These are phyloP conservation scores for Claviceps sorghi DNA, from an alignment of 2,329 filamentous ascomycete genomes.

Conservation along the genomic window DNA sequence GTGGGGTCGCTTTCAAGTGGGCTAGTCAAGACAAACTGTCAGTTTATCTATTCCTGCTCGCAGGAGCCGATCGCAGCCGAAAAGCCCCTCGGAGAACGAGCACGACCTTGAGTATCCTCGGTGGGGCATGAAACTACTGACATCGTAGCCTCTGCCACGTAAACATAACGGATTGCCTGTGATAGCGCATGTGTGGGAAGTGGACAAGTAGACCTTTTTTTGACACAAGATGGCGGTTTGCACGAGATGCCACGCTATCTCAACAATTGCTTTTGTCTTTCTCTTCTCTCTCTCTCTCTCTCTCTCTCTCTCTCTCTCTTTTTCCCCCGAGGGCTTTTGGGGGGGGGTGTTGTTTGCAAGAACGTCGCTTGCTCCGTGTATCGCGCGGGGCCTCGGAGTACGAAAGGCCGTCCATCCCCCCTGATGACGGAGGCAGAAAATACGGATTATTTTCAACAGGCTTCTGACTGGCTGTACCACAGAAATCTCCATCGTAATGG, in stretches of 20 bases:
- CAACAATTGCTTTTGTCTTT: too few relatives aligned
- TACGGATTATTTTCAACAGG: constrained; percentile 13
- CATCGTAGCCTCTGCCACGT: not conserved
- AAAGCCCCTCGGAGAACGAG: constrained; percentile 3
- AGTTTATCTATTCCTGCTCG: not conserved
- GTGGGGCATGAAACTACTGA: not conserved
- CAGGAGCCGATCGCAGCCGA: constrained; percentile 7
- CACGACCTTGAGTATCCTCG: not conserved
- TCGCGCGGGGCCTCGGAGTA: constrained; percentile 3
- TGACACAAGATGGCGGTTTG: too few relatives aligned
- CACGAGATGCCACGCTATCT: too few relatives aligned
- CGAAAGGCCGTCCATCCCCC: constrained; percentile 1
- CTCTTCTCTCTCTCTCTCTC: too few relatives aligned
- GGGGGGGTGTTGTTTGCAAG: too few relatives aligned
- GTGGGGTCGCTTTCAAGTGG: not conserved
- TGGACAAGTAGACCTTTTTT: too few relatives aligned
- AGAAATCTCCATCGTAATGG: not conserved
- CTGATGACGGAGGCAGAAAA: not conserved
- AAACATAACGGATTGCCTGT: not conserved
- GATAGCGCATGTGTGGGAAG: not conserved
- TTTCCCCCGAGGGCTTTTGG: not conserved
- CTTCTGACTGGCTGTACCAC: constrained; percentile 11
- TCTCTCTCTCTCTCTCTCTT: not conserved
- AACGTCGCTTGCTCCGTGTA: not conserved
- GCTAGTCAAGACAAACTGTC: not conserved